phyloP scores from a whole-genome alignment of 2,329 filamentous ascomycete genomes.

The Colletotrichum gloeosporioides region DNA sequence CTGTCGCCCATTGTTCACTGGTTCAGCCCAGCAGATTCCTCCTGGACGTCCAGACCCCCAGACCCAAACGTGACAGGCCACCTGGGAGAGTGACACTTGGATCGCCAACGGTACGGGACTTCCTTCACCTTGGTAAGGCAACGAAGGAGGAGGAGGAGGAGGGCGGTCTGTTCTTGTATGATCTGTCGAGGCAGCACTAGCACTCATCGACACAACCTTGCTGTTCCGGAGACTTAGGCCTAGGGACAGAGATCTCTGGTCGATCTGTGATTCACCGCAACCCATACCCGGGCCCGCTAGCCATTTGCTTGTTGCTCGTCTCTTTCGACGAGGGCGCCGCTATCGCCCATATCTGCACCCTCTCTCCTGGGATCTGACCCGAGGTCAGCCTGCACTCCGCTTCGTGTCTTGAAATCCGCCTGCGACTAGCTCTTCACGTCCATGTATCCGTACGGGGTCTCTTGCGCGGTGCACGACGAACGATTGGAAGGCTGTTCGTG shows the following conservation, averaged over 20 bases:
- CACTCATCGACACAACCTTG: background rate
- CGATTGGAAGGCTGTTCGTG: background rate
- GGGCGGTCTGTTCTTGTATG: background rate
- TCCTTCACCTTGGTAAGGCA: background rate
- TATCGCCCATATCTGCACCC: background rate
- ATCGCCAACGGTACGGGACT: background rate
- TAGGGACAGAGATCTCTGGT: background rate
- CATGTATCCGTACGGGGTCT: background rate
- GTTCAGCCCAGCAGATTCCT: conserved; percentile 9
- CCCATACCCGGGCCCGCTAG: background rate
- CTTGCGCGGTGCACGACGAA: background rate
- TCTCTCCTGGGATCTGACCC: background rate
- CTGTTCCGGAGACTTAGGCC: background rate
- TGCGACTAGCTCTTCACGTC: background rate
- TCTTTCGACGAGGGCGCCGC: background rate
- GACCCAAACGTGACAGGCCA: background rate
- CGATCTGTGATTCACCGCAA: background rate
- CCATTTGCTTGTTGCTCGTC: background rate
- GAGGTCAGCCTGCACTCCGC: background rate
- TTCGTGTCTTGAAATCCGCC: conserved; percentile 7
- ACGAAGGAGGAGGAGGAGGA: background rate
- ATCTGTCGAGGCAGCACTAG: background rate
- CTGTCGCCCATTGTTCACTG: background rate
- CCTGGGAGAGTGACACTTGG: background rate
- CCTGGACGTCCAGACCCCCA: background rate